phyloP scores from a whole-genome alignment of 208 protist genomes.

The Acanthamoeba lugdunensis region DNA sequence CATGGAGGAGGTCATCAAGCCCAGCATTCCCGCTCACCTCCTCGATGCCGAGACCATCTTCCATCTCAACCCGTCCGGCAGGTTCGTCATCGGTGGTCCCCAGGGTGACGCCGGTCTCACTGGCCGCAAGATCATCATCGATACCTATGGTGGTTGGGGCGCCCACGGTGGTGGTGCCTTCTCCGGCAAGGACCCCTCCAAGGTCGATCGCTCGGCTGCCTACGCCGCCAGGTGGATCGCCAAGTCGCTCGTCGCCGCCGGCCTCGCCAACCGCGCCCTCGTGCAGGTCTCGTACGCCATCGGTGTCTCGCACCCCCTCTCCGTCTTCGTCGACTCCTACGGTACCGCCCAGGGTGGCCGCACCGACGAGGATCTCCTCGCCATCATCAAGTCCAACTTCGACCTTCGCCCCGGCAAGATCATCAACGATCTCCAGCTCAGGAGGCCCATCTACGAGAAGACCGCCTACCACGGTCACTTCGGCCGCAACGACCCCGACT shows the following conservation, averaged over 20 bases:
- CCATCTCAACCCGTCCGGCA: conserved; percentile 98
- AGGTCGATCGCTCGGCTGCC: conserved; percentile 98
- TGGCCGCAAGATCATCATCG: conserved; percentile 99
- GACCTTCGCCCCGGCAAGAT: conserved; percentile 97
- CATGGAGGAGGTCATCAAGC: conserved; percentile 94
- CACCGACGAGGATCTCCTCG: conserved; percentile 88
- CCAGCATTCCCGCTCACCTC: conserved; percentile 93
- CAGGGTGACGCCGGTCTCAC: conserved; percentile 98
- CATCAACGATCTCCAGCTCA: conserved; percentile 95
- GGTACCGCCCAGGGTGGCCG: conserved; percentile 91
- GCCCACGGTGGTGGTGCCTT: conserved; percentile 99
- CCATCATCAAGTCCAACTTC: conserved; percentile 97
- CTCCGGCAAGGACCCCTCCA: conserved; percentile 99
- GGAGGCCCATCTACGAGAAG: conserved; percentile 95
- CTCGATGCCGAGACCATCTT: conserved; percentile 96
- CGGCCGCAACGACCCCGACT: conserved; percentile 95
- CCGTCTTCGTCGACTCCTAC: conserved; percentile 98
- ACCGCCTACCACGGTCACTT: conserved; percentile 99
- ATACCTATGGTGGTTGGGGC: conserved; percentile 99
- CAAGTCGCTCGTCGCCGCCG: conserved; percentile 97
- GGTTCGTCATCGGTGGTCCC: conserved; percentile 99
- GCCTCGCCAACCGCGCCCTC: conserved; percentile 93
- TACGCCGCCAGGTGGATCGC: conserved; percentile 99
- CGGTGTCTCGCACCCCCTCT: conserved; percentile 97
- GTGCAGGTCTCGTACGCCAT: conserved; percentile 99